A percentile compares a stretch with the other conserved stretches of the same genome.
These are phyloP conservation scores for Borealophlyctis nickersoniae DNA, from an alignment of 192 early-diverging fungal genomes.

Conservation along the genomic window DNA sequence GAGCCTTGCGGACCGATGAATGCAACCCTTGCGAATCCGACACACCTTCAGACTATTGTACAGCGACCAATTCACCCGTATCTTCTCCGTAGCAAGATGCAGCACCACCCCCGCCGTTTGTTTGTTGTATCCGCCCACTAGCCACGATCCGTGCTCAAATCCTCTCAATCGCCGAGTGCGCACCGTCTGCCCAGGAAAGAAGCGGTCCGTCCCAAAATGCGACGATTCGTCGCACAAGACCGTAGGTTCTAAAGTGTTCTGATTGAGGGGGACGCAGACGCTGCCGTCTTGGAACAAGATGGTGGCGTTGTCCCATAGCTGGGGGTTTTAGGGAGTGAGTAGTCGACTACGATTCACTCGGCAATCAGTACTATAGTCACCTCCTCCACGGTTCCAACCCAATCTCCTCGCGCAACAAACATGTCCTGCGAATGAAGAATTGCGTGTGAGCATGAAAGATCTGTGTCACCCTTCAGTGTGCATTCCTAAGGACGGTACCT, in stretches of 20 bases:
- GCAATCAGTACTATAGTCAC: neutral
- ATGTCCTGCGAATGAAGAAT: neutral
- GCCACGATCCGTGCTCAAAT: neutral
- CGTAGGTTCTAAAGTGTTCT: neutral
- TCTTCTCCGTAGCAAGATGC: neutral
- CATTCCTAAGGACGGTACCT: conserved; percentile 1
- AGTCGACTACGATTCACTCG: neutral
- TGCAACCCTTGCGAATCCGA: too few relatives aligned
- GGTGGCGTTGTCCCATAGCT: neutral
- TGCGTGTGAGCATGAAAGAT: neutral
- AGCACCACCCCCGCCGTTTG: neutral
- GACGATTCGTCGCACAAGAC: neutral
- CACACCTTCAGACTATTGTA: neutral
- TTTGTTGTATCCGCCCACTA: neutral
- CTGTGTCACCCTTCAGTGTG: neutral
- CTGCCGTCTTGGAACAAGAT: neutral
- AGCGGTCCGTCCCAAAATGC: neutral
- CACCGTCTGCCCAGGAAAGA: neutral
- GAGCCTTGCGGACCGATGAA: too few relatives aligned
- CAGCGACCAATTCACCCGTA: neutral
- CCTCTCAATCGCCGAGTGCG: neutral
- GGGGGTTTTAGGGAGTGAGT: neutral
- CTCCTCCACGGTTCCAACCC: neutral
- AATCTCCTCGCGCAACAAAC: neutral
- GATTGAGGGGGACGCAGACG: neutral